Evolutionary conservation across 305 asterid genomes (phyloP), one percentile per base, ranked within the genome.

Genomic region (Fraxinus angustifolia): DNA sequence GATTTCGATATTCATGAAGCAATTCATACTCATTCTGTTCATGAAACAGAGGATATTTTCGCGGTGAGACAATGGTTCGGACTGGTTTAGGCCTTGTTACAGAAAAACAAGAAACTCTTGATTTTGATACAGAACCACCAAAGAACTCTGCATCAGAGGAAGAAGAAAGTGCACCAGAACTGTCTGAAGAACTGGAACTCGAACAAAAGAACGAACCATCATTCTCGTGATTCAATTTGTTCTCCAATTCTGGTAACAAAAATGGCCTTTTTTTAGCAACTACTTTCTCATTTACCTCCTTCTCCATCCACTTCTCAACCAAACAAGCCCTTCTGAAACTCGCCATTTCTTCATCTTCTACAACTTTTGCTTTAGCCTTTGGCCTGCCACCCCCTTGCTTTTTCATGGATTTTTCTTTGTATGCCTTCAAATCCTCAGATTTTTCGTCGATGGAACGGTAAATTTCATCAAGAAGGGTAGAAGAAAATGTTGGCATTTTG

Each of bases 391-490:
- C 81, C 0, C 77, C 73, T 65, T 62, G 85, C 19, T 36, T 78
- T 8, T 45, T 42, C n/a, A 14, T n/a, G 0, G 81, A 60, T 2
- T 83, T 83, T 19, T 80, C 87, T 17, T 68, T 56, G 82, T 75
- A 60, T 8, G 42, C 70, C 34, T 76, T 82, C 2, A 83, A 58
- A 14, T 82, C 90, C 4, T 82, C 85, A 28, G 78, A 0, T 67
- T 85, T 79, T 0, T 83, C 88, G 71, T 94, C 97, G 23, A 92
- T 90, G 0, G 98, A 94, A 35, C 95, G 95, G 90, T 90, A 90
- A 79, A 94, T 92, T 90, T 94, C 91, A 70, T 94, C 97, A 17
- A 94, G 97, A 71, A 94, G 97, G 19, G 86, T 82, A 42, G 98
- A 88, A 75, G 98, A 94, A 82, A 94, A 94, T 3, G 97, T 90